These are phyloP conservation scores for Alternaria arbusti DNA, from an alignment of 2,329 filamentous ascomycete genomes.

Conservation along the genomic window DNA sequence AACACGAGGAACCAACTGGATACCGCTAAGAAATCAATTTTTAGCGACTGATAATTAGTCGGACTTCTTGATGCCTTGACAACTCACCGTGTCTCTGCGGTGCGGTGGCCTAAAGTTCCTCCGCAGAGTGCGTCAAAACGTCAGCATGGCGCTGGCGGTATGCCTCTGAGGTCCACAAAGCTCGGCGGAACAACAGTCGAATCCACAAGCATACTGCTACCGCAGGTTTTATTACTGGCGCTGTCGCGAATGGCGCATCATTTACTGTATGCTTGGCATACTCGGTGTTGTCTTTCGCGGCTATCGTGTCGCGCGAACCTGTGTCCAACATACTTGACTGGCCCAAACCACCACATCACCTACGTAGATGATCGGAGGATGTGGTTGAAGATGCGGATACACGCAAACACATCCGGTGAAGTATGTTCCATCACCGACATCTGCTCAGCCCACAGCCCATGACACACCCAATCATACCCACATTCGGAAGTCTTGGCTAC, in stretches of 20 bases:
- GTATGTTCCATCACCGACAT: not conserved
- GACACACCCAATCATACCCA: not conserved
- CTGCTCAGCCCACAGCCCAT: not conserved
- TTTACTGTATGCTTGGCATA: not conserved
- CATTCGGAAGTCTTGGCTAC: constrained; percentile 3
- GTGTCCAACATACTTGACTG: not conserved
- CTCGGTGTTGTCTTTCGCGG: not conserved
- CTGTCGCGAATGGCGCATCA: not conserved
- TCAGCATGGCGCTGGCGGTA: not conserved
- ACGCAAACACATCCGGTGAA: not conserved
- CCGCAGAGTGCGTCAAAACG: not conserved
- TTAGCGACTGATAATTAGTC: not conserved
- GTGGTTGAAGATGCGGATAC: not conserved
- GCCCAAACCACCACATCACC: not conserved
- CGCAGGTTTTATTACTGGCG: not conserved
- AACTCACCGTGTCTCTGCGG: not conserved
- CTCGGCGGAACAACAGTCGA: not conserved
- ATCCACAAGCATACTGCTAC: not conserved
- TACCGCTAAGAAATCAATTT: not conserved
- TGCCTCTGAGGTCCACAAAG: not conserved
- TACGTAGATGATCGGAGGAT: not conserved
- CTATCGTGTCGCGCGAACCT: not conserved
- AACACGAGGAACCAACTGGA: not conserved
- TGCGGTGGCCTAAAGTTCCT: not conserved
- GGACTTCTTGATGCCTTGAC: not conserved